Base-by-base conservation (phyloP, 2,329 filamentous ascomycete species). In the Botryotinia convoluta region DNA sequence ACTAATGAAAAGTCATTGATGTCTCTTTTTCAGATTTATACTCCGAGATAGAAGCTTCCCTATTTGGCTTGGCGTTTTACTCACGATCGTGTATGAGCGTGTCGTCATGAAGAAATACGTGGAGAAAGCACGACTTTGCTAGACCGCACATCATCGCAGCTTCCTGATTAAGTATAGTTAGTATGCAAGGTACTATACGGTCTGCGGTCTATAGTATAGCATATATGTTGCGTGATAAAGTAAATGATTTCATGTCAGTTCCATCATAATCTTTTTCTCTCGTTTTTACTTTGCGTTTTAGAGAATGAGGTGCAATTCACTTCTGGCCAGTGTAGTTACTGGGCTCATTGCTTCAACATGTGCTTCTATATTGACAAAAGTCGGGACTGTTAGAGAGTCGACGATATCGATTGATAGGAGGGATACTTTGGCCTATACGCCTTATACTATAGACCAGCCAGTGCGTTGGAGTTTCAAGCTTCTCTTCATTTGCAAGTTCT, bases 361-460 rank as follows among this genome's bases (percentile, higher is more conserved):
- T 68, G 70, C 70, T 29, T 72, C 70, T 45, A 72, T 72, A 59
- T 45, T 72, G 39, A 60, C 70, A 37, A 72, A 39, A 39, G 37
- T 68, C 7, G 70, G 70, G 32, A 54, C 70, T 29, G 29, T 67
- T 39, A 67, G 37, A 68, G 48, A 67, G 44, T 45, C 62, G 18
- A 12, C 29, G 12, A 32, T 39, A 67, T 72, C 51, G 35, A 37
- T 60, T 26, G 29, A 29, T 68, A 64, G 62, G 32, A 60, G 69
- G 22, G 69, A 65, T 18, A 9, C 45, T 45, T 42, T 60, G 18
- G 62, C 62, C 29, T 72, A 72, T 26, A 39, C 32, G 32, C 14
- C 77, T 6, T 37, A 75, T 35, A 76, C 74, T 39, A 75, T 78
- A 74, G 73, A 77, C 42, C 73, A 73, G 73, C 76, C 72, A 32